A percentile compares a stretch with the other conserved stretches of the same genome.
Conservation (phyloP, 306 rosid genomes). For the Lagenaria siceraria region DNA sequence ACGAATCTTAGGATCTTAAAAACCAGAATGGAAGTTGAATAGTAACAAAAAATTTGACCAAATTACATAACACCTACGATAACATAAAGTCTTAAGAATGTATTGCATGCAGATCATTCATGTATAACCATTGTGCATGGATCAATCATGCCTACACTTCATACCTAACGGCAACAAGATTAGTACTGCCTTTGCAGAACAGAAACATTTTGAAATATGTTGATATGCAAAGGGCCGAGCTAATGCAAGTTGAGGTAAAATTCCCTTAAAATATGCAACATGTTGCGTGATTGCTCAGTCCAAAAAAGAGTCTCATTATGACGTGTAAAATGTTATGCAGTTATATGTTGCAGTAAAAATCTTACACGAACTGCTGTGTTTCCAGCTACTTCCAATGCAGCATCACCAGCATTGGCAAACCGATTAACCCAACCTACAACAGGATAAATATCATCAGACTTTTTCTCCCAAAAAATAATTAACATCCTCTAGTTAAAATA, state of each 20-base stretch:
- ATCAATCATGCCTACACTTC: not conserved
- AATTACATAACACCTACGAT: not conserved
- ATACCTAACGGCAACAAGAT: not conserved
- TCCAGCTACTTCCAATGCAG: conserved; percentile 98
- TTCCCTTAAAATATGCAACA: not conserved
- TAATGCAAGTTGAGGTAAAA: not conserved
- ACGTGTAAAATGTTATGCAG: not conserved
- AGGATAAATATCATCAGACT: conserved; percentile 5
- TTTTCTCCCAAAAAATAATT: not conserved
- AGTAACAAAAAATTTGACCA: not conserved
- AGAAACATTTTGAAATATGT: not conserved
- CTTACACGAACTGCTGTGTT: conserved; percentile 80
- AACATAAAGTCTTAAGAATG: not conserved
- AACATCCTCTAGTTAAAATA: not conserved
- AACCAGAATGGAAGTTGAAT: not conserved
- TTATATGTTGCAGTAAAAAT: not conserved
- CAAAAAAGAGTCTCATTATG: not conserved
- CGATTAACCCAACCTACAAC: conserved; percentile 97
- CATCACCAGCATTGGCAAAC: conserved; percentile 97
- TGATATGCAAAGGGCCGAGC: not conserved
- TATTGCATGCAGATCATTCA: not conserved
- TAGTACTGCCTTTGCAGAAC: not conserved
- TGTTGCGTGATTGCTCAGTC: not conserved
- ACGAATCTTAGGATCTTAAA: not conserved
- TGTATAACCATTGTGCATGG: not conserved